Evolutionary conservation across 345 rosid genomes (phyloP), one percentile per base, ranked within the genome.

Genomic region (Dipteronia sinensis): DNA sequence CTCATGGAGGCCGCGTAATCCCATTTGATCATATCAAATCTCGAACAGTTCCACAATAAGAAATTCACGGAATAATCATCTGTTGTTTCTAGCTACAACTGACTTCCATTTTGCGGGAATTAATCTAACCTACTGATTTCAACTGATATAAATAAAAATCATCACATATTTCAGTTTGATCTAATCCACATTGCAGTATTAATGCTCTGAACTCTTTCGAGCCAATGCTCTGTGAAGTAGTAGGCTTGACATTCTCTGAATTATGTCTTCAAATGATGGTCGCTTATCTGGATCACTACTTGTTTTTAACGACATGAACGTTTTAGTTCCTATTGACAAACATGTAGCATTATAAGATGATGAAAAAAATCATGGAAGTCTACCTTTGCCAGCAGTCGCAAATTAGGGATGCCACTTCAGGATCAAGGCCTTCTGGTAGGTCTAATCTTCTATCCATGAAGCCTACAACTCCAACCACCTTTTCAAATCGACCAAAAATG

Each of bases 391-490:
- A 93, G 75, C 97, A 95, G 69, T 92, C 97, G 0, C 67, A 76
- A 69, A 95, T 92, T 16, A 95, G 77, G 16, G 97, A 89, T 68
- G 93, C 87, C 64, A 93, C 59, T 23, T 72, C 81, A 29, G 94
- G 94, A 83, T 93, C 86, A 7, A 93, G 71, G 73, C 82, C 89
- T 85, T 92, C 94, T 0, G 98, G 97, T 40, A 92, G 56, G 64
- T 93, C 97, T 61, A 96, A 78, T 55, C 99, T 89, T 82, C 97
- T 86, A 65, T 93, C 95, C 94, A 92, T 92, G 90, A 96, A 96
- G 31, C 99, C 98, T 7, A 92, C 98, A 17, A 87, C 87, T 85
- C 95, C 99, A 55, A 90, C 95, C 15, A 93, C 90, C 98, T 94
- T 72, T 71, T 29, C 67, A 7, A 46, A 68, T 42, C 16, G 67